A percentile compares a stretch with the other conserved stretches of the same genome.
phyloP scores from a whole-genome alignment of 805 yeast genomes.

The Starmera dryadoides region DNA sequence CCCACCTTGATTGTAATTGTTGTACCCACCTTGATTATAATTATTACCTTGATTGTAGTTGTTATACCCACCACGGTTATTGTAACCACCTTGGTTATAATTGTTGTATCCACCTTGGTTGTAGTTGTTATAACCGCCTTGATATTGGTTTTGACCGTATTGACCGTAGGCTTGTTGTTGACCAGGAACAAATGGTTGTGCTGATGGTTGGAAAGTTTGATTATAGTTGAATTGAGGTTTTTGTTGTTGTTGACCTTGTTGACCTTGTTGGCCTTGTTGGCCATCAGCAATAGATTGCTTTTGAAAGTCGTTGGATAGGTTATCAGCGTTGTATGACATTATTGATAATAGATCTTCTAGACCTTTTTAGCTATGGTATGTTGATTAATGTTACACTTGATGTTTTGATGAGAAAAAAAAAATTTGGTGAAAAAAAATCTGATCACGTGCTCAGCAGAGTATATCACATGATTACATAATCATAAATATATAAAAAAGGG shows the following conservation, averaged over 20 bases:
- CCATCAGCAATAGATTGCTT: slow-evolving; percentile 20
- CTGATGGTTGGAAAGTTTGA: slow-evolving; percentile 40
- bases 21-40: slow-evolving; percentile 15
- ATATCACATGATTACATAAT: too few species aligned
- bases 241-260: slow-evolving; percentile 16
- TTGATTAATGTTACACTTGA: too few species aligned
- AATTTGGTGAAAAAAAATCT: too few species aligned
- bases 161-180: slow-evolving; percentile 28
- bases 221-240: slow-evolving; percentile 41
- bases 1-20: slow-evolving; percentile 10
- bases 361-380: too few species aligned
- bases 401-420: too few species aligned
- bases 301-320: slow-evolving; percentile 23
- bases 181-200: slow-evolving; percentile 30
- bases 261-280: slow-evolving; percentile 23
- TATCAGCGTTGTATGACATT: slow-evolving; percentile 12
- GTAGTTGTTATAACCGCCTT: slow-evolving; percentile 14
- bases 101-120: slow-evolving; percentile 23
- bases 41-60: slow-evolving; percentile 9
- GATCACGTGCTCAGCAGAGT: too few species aligned
- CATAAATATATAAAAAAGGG: too few species aligned
- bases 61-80: slow-evolving; percentile 16
- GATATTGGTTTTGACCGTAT: slow-evolving; percentile 19
- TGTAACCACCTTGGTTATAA: slow-evolving; percentile 20
- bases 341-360: slow-evolving; percentile 14